These are phyloP conservation scores for Porosira glacialis DNA, from an alignment of 352 stramenopile genomes.

Conservation along the genomic window DNA sequence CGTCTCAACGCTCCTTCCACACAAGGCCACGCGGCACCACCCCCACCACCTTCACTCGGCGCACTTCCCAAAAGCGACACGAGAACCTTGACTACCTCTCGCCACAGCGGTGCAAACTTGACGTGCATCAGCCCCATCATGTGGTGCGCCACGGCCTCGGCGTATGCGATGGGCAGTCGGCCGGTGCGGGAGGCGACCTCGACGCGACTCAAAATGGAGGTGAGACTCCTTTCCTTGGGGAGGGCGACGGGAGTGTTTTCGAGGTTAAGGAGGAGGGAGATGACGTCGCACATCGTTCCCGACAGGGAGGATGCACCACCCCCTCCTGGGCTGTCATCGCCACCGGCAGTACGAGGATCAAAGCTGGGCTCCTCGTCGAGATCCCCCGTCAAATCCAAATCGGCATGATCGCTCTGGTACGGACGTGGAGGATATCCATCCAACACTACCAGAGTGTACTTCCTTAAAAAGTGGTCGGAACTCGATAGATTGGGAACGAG, in stretches of 20 bases:
- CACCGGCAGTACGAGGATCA: conserved; percentile 10
- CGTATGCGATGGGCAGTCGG: conserved; percentile 73
- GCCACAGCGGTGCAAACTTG: conserved; percentile 79
- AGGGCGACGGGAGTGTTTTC: conserved; percentile 69
- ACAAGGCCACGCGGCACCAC: conserved; percentile 55
- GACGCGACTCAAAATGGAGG: conserved; percentile 56
- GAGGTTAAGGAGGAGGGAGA: conserved; percentile 60
- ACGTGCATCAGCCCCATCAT: conserved; percentile 78
- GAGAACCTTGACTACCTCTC: conserved; percentile 53
- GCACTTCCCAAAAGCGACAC: conserved; percentile 56
- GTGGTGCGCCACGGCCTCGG: conserved; percentile 66
- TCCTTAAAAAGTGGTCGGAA: conserved; percentile 70
- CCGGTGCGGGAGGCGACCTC: conserved; percentile 68
- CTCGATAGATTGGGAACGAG: conserved; percentile 60
- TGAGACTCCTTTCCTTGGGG: conserved; percentile 60
- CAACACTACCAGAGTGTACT: conserved; percentile 76
- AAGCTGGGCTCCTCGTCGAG: conserved; percentile 76
- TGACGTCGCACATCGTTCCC: conserved; percentile 63
- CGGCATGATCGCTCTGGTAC: conserved; percentile 72
- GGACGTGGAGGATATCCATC: conserved; percentile 62
- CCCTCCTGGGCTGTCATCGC: background rate
- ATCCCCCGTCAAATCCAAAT: conserved; percentile 77
- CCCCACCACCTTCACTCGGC: too few species aligned
- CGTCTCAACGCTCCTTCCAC: conserved; percentile 55
- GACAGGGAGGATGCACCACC: conserved; percentile 17